Evolutionary conservation across 1,284 basidiomycete genomes (phyloP).

Genomic region (Neonothopanus nambi): DNA sequence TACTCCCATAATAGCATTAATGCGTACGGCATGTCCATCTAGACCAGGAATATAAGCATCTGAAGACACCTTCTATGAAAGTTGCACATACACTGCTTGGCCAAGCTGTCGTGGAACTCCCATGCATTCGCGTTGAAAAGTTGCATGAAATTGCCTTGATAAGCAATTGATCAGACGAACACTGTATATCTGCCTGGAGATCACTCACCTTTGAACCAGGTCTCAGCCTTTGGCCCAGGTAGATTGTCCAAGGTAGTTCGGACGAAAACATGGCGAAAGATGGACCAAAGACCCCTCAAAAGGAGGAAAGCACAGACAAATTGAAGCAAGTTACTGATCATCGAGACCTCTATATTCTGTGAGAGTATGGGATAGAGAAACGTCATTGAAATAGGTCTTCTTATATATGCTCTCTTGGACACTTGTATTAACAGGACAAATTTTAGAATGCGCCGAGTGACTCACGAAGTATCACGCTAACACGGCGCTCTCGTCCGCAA

Average conservation of each 20-base stretch:
- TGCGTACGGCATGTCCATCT: slow-evolving; percentile 1
- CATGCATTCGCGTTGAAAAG: slow-evolving; percentile 7
- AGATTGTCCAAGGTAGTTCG: neutral
- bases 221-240: slow-evolving; percentile 2
- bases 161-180: neutral
- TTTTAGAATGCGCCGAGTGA: too few species aligned
- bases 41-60: neutral
- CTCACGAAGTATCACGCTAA: too few species aligned
- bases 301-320: too few species aligned
- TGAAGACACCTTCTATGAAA: neutral
- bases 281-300: too few species aligned
- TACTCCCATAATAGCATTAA: slow-evolving; percentile 5
- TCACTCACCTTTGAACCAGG: neutral
- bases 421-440: too few species aligned
- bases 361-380: too few species aligned
- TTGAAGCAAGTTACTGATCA: too few species aligned
- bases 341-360: too few species aligned
- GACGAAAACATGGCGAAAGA: too few species aligned
- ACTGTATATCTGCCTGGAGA: neutral
- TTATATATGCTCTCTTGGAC: too few species aligned
- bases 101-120: slow-evolving; percentile 4
- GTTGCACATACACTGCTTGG: slow-evolving; percentile 2
- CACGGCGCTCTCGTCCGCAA: too few species aligned
- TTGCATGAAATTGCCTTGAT: slow-evolving; percentile 3
- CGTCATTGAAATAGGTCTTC: too few species aligned